These are phyloP conservation scores for Linaria vulgaris DNA, from an alignment of 257 asterid species.

Conservation along the genomic window DNA sequence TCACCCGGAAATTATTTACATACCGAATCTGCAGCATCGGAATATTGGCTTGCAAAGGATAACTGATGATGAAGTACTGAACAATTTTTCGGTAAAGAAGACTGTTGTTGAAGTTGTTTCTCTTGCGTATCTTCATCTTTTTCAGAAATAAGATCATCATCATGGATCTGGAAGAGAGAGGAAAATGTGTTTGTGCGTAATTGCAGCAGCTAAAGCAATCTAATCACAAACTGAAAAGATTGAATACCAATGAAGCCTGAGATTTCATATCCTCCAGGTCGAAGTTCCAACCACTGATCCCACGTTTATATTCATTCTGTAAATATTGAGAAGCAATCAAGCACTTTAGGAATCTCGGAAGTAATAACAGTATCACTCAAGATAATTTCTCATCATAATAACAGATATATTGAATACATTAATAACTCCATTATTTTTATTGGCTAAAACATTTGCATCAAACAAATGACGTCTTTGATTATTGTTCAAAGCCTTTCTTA, in stretches of 20 bases:
- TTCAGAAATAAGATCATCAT: conserved; percentile 46
- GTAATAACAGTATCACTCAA: background rate
- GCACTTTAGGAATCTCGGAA: conserved; percentile 10
- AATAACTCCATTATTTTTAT: background rate
- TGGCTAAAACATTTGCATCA: background rate
- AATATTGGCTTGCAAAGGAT: conserved; percentile 43
- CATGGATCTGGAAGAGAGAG: conserved; percentile 41
- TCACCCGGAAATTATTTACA: conserved; percentile 14
- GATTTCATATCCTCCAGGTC: conserved; percentile 67
- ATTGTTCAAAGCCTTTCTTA: background rate
- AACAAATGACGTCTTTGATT: background rate
- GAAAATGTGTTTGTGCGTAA: conserved; percentile 4
- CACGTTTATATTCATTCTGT: conserved; percentile 72
- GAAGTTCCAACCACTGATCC: conserved; percentile 71
- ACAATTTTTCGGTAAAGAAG: conserved; percentile 26
- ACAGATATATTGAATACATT: background rate
- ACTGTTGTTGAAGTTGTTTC: conserved; percentile 38
- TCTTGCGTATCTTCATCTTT: conserved; percentile 42
- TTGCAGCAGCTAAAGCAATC: background rate
- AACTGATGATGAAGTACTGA: conserved; percentile 45
- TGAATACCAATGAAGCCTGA: conserved; percentile 60
- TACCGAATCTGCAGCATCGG: conserved; percentile 51
- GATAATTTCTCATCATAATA: background rate
- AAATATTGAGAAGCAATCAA: conserved; percentile 21
- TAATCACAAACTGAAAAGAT: conserved; percentile 6